A percentile compares a stretch with the other conserved stretches of the same genome.
phyloP scores from a whole-genome alignment of 768 basidiomycete species.

The Amanita pseudoporphyria region DNA sequence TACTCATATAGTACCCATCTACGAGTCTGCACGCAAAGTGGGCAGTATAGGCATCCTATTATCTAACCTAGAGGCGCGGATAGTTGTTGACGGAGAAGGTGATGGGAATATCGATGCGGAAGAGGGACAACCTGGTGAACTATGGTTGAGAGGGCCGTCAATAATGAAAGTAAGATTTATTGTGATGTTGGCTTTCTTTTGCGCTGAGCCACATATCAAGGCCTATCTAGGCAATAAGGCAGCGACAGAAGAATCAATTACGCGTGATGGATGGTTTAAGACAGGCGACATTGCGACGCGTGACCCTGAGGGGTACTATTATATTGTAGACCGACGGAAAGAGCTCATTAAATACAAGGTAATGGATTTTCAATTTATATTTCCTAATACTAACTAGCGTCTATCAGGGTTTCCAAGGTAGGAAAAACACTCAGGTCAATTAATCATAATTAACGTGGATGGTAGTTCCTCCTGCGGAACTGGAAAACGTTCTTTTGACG shows the following conservation, averaged over 20 bases:
- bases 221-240: conserved; percentile 68
- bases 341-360: conserved; percentile 75
- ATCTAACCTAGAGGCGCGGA: conserved; percentile 65
- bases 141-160: conserved; percentile 72
- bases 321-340: conserved; percentile 66
- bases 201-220: conserved; percentile 18
- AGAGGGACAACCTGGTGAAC: conserved; percentile 58
- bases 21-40: conserved; percentile 35
- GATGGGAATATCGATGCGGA: conserved; percentile 36
- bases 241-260: conserved; percentile 65
- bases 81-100: conserved; percentile 57
- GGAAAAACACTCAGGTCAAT: conserved; percentile 4
- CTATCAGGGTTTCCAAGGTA: conserved; percentile 66
- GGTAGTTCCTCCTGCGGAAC: conserved; percentile 77
- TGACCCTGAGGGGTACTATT: conserved; percentile 64
- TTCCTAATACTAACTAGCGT: not conserved
- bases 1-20: conserved; percentile 41
- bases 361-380: not conserved
- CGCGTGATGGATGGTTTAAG: conserved; percentile 74
- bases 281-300: conserved; percentile 74
- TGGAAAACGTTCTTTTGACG: conserved; percentile 66
- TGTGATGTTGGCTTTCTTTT: not conserved
- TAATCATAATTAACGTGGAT: not conserved
- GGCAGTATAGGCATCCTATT: conserved; percentile 64
- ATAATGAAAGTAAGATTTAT: conserved; percentile 58